Base-by-base conservation (phyloP, 345 rosid species). In the Dimocarpus longan region DNA sequence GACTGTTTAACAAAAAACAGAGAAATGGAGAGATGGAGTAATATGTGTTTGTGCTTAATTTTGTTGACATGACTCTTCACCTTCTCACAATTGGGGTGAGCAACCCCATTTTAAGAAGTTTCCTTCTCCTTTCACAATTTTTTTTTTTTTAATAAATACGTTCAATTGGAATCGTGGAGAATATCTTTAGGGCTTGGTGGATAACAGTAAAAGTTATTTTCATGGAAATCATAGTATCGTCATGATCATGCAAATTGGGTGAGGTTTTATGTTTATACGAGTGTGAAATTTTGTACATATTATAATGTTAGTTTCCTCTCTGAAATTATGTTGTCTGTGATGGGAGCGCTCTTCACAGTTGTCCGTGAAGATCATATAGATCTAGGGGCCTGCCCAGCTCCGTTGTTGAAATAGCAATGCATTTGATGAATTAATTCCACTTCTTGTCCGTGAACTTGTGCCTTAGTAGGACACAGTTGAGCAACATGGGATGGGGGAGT, bases 41-140 rank as follows among this genome's bases (percentile, higher is more conserved):
- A 24, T 26, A 15, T 66, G 69, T 16, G n/a, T 66, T 50, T 71
- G 32, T 28, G 59, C 43, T 26, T 44, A 11, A 69, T 22, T n/a
- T 44, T 10, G 56, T 69, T 21, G 72, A 15, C 37, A 43, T 21
- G 37, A 44, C 6, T 42, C 24, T 48, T 7, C 40, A 70, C 39
- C 5, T 44, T 69, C 22, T 70, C 54, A n/a, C 19, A 68, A 54
- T n/a, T 19, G 71, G 15, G 71, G 26, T n/a, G 5, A 18, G 50
- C 72, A 68, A 62, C 15, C 66, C 66, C 10, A 12, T 24, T 24
- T 3, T n/a, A 68, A 68, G 72, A 32, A 68, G 40, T 50, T 70
- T 13, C n/a, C 19, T 64, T 71, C 37, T 32, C 37, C 4, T 18
- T 24, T 70, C 32, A 70, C 37, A 48, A 6, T 68, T 42, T 4